These are phyloP conservation scores for Borealophlyctis nickersoniae DNA, from an alignment of 192 early-diverging fungal genomes.

Conservation along the genomic window DNA sequence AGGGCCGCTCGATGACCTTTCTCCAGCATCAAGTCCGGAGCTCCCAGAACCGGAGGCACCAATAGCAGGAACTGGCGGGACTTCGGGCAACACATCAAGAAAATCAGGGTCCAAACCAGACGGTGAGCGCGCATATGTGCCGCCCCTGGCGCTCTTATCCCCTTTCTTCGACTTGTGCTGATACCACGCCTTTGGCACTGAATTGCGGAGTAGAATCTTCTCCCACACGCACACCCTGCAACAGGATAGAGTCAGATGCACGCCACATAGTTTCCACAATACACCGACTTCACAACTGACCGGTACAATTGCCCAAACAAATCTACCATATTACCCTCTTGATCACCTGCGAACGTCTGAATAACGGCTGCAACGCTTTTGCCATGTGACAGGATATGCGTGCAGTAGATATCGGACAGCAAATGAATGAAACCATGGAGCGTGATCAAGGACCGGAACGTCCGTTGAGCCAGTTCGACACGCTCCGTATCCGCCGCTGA, in stretches of 20 bases:
- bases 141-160: neutral
- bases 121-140: too few relatives aligned
- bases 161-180: slow-evolving; percentile 20
- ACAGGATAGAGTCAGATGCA: slow-evolving; percentile 3
- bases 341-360: slow-evolving; percentile 55
- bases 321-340: slow-evolving; percentile 47
- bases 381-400: slow-evolving; percentile 61
- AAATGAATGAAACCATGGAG: slow-evolving; percentile 63
- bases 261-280: neutral
- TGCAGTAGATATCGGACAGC: slow-evolving; percentile 68
- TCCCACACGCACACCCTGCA: slow-evolving; percentile 62
- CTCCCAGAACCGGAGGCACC: too few relatives aligned
- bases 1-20: neutral
- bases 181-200: slow-evolving; percentile 70
- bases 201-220: slow-evolving; percentile 51
- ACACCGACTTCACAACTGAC: slow-evolving; percentile 25
- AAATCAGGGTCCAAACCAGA: neutral
- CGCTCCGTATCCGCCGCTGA: slow-evolving; percentile 39
- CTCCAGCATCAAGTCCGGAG: too few relatives aligned
- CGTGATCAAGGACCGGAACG: slow-evolving; percentile 56
- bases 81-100: neutral
- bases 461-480: slow-evolving; percentile 42
- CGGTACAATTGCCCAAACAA: slow-evolving; percentile 62
- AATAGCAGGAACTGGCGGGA: neutral
- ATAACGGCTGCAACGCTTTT: slow-evolving; percentile 59